phyloP scores from a whole-genome alignment of 106 monocot species.

The Acanthochlamys bracteata region DNA sequence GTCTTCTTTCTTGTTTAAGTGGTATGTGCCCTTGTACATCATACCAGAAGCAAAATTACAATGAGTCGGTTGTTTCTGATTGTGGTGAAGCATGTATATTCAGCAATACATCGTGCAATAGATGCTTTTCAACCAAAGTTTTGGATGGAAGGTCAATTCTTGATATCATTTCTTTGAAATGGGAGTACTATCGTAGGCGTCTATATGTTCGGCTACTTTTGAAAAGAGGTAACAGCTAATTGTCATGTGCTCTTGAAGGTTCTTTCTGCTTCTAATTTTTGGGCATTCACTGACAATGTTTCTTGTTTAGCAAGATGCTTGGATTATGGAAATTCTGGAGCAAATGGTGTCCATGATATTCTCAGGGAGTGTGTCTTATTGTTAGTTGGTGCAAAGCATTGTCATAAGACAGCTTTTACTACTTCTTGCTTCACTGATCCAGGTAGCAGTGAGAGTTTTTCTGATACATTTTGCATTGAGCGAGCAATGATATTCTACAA shows the following conservation, averaged over 20 bases:
- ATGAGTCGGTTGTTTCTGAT: conserved; percentile 3
- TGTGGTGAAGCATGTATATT: conserved; percentile 8
- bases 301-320: conserved; percentile 50
- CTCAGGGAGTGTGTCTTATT: conserved; percentile 58
- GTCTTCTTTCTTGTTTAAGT: conserved; percentile 2
- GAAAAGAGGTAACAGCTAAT: conserved; percentile 41
- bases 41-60: conserved; percentile 3
- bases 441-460: conserved; percentile 24
- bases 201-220: conserved; percentile 32
- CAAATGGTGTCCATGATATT: conserved; percentile 55
- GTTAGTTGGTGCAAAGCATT: conserved; percentile 28
- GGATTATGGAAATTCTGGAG: conserved; percentile 19
- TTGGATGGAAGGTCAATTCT: conserved; percentile 26
- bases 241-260: background rate
- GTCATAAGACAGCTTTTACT: conserved; percentile 4
- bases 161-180: conserved; percentile 41
- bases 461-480: conserved; percentile 45
- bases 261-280: background rate
- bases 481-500: conserved; percentile 54
- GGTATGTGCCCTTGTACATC: background rate
- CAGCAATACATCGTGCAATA: conserved; percentile 32
- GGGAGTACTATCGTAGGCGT: conserved; percentile 36
- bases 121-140: conserved; percentile 33
- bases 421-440: conserved; percentile 32
- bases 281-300: background rate